Conservation (phyloP, 192 early-diverging fungal genomes). For the Entomortierella chlamydospora region DNA sequence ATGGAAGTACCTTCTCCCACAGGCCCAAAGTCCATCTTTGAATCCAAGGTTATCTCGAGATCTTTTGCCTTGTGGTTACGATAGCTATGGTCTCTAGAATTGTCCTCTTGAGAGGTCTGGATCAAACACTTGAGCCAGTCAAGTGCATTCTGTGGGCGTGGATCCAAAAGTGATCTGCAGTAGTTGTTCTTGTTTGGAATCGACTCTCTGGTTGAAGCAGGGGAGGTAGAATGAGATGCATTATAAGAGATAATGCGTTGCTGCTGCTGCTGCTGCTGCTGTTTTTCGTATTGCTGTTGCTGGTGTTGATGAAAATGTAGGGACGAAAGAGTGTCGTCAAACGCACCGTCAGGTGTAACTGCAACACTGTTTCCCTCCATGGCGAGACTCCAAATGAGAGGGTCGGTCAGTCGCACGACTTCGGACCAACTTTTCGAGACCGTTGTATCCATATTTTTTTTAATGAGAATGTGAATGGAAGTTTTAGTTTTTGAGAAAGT, state of each 20-base stretch:
- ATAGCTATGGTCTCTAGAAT: background rate
- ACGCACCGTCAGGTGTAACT: background rate
- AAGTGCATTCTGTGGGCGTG: slow-evolving; percentile 12
- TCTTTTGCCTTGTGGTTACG: background rate
- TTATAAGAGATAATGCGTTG: background rate
- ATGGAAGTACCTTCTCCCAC: slow-evolving; percentile 18
- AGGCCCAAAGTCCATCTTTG: slow-evolving; percentile 3
- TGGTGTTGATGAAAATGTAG: background rate
- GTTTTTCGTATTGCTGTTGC: background rate
- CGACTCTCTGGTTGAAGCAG: background rate
- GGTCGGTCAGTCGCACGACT: slow-evolving; percentile 36
- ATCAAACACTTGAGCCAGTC: slow-evolving; percentile 50
- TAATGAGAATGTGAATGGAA: background rate
- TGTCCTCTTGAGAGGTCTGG: slow-evolving; percentile 12
- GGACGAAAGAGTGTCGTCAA: background rate
- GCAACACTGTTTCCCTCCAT: slow-evolving; percentile 9
- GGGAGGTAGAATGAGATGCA: background rate
- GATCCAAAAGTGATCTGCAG: slow-evolving; percentile 32
- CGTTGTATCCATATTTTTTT: slow-evolving; percentile 28
- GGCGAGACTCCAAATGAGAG: slow-evolving; percentile 45
- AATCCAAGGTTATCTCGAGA: background rate
- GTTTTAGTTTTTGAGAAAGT: background rate
- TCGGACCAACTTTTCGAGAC: slow-evolving; percentile 47
- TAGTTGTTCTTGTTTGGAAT: background rate
- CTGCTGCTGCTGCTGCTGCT: background rate